Base-by-base conservation (phyloP, 192 early-diverging fungal species). In the Chytriomyces hyalinus region DNA sequence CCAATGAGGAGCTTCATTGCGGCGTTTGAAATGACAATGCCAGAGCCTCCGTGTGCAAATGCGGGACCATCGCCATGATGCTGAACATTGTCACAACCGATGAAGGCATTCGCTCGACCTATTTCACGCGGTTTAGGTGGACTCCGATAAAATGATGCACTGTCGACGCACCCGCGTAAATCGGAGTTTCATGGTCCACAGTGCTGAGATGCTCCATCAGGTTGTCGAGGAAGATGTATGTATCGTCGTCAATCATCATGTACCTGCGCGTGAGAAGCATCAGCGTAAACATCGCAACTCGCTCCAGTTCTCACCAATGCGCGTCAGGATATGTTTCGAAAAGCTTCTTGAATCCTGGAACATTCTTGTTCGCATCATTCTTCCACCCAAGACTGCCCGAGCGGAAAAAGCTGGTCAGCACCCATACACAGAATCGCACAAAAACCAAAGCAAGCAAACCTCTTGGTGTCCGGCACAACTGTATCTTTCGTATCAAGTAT, bases 201-300 rank as follows among this genome's bases (percentile, higher is more conserved):
- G 48, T 51, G 3, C 63, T 43, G n/a, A 90, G 75, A 28, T 49
- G 22, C 3, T 78, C 74, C 53, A 78, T 62, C 26, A 90, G 65
- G 71, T 87, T 90, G 63, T 86, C 84, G 17, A 86, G 63, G 62
- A 87, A 90, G 36, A 89, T 73, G 66, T 88, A 89, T 6, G 89
- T 88, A 78, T 90, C 89, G 78, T 90, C 89, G 79, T 90, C 88
- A 46, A 89, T 79, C 89, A 90, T 90, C 50, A 90, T 45, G 75
- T 76, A 90, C 36, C 36, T 36, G 36, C 36, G 36, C 60, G 24
- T 36, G 36, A 36, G 36, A 36, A 36, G 36, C 36, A 36, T 36
- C 36, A 36, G 36, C 36, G 36, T 4, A 67, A 36, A 36, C 36
- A 36, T 36, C 36, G 36, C 36, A 36, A 36, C 36, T 36, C 0